Conservation (phyloP, 2,329 filamentous ascomycete genomes). For the Aureobasidium pullulans region DNA sequence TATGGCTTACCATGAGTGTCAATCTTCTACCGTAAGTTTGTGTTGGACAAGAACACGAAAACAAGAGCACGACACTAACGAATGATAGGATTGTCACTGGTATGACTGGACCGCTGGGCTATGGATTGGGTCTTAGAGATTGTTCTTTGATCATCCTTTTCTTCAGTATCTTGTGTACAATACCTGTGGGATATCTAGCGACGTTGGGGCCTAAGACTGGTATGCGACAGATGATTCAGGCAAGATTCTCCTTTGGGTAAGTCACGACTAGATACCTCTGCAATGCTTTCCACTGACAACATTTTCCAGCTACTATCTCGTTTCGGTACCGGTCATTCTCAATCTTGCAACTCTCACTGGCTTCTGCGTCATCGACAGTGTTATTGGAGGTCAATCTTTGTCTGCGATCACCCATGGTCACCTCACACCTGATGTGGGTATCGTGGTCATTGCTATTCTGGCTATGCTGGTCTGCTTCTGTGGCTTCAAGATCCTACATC, state of each 20-base stretch:
- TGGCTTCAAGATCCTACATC: slow-evolving; percentile 41
- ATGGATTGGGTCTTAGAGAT: slow-evolving; percentile 50
- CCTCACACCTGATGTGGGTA: slow-evolving; percentile 49
- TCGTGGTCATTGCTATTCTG: slow-evolving; percentile 53
- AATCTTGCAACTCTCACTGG: slow-evolving; percentile 57
- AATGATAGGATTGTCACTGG: slow-evolving; percentile 50
- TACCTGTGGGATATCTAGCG: slow-evolving; percentile 50
- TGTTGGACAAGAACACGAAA: too few relatives aligned
- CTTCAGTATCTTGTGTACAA: slow-evolving; percentile 50
- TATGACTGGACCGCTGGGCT: slow-evolving; percentile 52
- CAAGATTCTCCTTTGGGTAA: slow-evolving; percentile 53
- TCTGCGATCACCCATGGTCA: slow-evolving; percentile 42
- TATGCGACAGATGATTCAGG: slow-evolving; percentile 59
- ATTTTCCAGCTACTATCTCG: slow-evolving; percentile 40
- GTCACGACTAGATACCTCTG: background rate
- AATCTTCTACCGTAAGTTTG: slow-evolving; percentile 50
- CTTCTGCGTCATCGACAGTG: slow-evolving; percentile 56
- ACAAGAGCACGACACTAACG: background rate
- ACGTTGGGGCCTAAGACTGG: slow-evolving; percentile 55
- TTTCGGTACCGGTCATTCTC: slow-evolving; percentile 53
- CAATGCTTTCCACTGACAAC: background rate
- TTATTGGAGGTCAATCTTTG: slow-evolving; percentile 54
- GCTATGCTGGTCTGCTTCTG: slow-evolving; percentile 55
- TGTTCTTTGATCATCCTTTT: slow-evolving; percentile 55
- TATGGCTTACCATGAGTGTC: slow-evolving; percentile 53